A percentile compares a stretch with the other conserved stretches of the same genome.
These are phyloP conservation scores for Monosporascus ibericus DNA, from an alignment of 2,329 filamentous ascomycete genomes.

Conservation along the genomic window DNA sequence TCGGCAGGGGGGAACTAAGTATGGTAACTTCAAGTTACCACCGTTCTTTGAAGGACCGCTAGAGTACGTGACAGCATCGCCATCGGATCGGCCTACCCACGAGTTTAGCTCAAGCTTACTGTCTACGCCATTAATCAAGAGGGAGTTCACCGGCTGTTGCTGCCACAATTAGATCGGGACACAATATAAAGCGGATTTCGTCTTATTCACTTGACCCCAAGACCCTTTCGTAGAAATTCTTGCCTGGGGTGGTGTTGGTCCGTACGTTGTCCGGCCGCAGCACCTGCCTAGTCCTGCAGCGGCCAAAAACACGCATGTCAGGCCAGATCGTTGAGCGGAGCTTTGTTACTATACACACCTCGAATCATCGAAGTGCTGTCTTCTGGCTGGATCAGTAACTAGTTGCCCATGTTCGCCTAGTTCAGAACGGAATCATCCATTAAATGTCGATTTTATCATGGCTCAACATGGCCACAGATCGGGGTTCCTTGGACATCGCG, in stretches of 20 bases:
- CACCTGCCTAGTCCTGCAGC: background rate
- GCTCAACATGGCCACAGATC: background rate
- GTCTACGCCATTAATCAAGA: background rate
- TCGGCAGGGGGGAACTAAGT: too few relatives aligned
- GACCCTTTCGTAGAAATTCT: background rate
- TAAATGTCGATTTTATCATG: background rate
- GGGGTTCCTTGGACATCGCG: background rate
- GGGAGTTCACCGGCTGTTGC: background rate
- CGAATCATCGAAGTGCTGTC: background rate
- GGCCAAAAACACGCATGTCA: background rate
- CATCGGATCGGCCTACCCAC: background rate
- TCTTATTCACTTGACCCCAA: background rate
- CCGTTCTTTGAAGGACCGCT: too few relatives aligned
- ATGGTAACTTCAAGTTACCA: too few relatives aligned
- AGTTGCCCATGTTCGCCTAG: background rate
- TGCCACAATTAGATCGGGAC: constrained; percentile 12
- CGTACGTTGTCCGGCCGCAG: background rate
- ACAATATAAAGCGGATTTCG: constrained; percentile 5
- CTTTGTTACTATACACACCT: background rate
- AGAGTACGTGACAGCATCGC: too few relatives aligned
- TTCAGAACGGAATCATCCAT: background rate
- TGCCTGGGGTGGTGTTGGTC: background rate
- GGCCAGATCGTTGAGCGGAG: background rate
- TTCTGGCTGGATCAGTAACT: background rate
- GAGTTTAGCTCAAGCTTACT: background rate